phyloP scores from a whole-genome alignment of 2,329 filamentous ascomycete species.

The Berkeleyomyces rouxiae region DNA sequence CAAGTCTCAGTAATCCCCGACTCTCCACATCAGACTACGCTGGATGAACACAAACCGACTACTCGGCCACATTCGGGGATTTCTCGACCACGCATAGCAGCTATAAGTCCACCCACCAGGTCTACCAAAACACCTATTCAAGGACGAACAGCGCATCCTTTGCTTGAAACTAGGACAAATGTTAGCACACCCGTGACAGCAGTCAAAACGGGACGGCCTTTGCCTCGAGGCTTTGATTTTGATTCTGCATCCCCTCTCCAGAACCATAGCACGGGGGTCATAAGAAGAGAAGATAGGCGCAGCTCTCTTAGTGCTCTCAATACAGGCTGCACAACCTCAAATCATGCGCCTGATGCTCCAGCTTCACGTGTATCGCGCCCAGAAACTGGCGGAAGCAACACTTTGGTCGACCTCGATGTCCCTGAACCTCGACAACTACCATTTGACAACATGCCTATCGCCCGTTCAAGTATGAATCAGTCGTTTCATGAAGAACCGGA shows the following conservation, averaged over 20 bases:
- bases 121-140: background rate
- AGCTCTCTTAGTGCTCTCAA: background rate
- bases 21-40: background rate
- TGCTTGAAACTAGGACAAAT: background rate
- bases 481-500: slow-evolving; percentile 7
- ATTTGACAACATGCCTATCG: background rate
- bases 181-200: background rate
- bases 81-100: background rate
- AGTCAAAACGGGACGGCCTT: background rate
- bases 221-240: background rate
- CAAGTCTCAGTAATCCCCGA: slow-evolving; percentile 9
- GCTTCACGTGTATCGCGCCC: background rate
- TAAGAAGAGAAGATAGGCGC: background rate
- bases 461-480: background rate
- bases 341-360: background rate
- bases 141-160: background rate
- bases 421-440: slow-evolving; percentile 9
- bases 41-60: background rate
- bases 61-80: background rate
- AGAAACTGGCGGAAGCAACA: background rate
- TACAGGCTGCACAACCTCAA: background rate
- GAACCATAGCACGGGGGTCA: background rate
- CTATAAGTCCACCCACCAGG: background rate
- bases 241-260: background rate
- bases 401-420: slow-evolving; percentile 7